Evolutionary conservation across 2,329 filamentous ascomycete species (phyloP).

Genomic region (Ceratocystis huliohia): DNA sequence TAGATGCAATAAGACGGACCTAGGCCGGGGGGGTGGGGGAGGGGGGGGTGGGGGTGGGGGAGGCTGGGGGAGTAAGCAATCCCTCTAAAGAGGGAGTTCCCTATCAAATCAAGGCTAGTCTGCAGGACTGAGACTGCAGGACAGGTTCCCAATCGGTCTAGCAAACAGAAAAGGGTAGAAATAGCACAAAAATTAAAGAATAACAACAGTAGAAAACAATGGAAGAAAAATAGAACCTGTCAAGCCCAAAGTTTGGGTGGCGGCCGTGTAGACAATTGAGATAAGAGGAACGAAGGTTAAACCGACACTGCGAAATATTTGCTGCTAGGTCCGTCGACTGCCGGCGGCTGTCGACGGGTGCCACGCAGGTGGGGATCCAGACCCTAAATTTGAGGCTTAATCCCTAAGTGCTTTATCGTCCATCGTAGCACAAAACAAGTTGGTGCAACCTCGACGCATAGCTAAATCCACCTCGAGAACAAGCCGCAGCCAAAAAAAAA

Average conservation of each 20-base stretch:
- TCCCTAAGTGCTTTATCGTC: no score
- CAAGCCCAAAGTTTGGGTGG: background rate
- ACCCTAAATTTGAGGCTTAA: no score
- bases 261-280: background rate
- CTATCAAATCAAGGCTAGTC: background rate
- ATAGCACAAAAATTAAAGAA: background rate
- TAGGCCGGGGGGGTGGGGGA: background rate
- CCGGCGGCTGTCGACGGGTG: background rate
- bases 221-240: background rate
- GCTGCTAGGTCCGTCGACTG: background rate
- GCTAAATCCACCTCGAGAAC: background rate
- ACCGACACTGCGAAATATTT: background rate
- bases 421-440: background rate
- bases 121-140: background rate
- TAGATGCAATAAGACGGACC: conserved; percentile 2
- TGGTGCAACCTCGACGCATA: background rate
- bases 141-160: background rate
- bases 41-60: background rate
- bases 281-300: conserved; percentile 4
- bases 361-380: background rate
- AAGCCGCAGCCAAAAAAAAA: background rate
- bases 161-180: background rate
- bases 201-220: background rate
- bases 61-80: background rate
- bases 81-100: background rate